Base-by-base conservation (phyloP, 495 filamentous ascomycete genomes). In the Hypoxylon perforatum region DNA sequence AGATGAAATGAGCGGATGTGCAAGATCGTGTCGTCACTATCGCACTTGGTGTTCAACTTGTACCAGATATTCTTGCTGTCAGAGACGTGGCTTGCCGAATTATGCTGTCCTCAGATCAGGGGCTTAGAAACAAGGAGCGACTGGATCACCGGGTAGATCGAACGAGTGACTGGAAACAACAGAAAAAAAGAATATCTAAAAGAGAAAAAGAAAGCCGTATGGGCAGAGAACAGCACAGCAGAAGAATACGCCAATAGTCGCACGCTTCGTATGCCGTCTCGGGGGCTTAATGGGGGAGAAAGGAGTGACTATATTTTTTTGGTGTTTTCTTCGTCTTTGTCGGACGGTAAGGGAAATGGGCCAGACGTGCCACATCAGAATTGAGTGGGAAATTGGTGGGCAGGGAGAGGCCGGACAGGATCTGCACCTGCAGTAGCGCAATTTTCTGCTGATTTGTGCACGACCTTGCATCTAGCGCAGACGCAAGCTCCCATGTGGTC, bases 81-180 rank as follows among this genome's bases (percentile, higher is more conserved):
- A 57, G 61, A 70, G 61, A 69, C 65, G 60, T 73, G 64, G 57
- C 60, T 63, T 57, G 72, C 66, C 65, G 66, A 52, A 66, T 61
- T 65, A 69, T 69, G 66, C 67, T 70, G 50, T 69, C 65, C 65
- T 74, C 65, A 61, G 71, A 74, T 74, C 71, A 72, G 69, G 69
- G 66, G 71, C 33, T 46, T 46, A 44, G 45, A 39, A 61, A 59
- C 52, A 58, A 56, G 53, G 56, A 21, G 57, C 70, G 66, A 69
- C 65, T 70, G 62, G 63, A 54, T 57, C 48, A 49, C 46, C 22
- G 15, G 35, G 45, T 21, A 65, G 59, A 70, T 56, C 49, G 65
- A 75, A 67, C 57, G 70, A 72, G 64, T 58, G 71, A 73, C 71
- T 65, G 30, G 58, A 65, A 57, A 66, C 11, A 49, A 62, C 48